Evolutionary conservation across 345 rosid species (phyloP).

Genomic region (Populus alba): DNA sequence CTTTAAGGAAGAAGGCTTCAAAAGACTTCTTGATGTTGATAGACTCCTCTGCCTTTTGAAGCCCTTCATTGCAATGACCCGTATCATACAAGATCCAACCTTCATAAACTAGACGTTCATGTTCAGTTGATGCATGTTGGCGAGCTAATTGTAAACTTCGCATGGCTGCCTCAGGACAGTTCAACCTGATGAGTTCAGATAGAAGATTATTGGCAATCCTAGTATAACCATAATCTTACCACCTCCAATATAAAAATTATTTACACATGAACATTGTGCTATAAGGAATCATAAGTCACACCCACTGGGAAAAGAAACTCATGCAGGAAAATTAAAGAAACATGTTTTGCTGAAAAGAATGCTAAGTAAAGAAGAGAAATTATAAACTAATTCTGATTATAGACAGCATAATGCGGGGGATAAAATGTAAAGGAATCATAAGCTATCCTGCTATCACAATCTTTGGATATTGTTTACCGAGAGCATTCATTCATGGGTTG

Average conservation of each 20-base stretch:
- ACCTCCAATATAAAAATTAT: slow-evolving; percentile 6
- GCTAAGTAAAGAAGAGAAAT: background rate
- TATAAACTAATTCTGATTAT: background rate
- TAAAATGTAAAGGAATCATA: background rate
- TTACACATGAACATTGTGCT: background rate
- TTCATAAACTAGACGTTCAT: slow-evolving; percentile 89
- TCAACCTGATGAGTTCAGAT: slow-evolving; percentile 56
- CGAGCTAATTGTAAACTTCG: slow-evolving; percentile 90
- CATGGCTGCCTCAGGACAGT: slow-evolving; percentile 96
- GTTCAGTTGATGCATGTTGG: slow-evolving; percentile 77
- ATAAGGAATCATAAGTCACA: background rate
- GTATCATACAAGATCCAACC: slow-evolving; percentile 99
- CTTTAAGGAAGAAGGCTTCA: slow-evolving; percentile 98
- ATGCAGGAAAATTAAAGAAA: background rate
- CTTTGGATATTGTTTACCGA: background rate
- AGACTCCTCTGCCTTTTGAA: slow-evolving; percentile 85
- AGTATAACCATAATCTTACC: background rate
- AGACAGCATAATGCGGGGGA: background rate
- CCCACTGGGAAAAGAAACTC: background rate
- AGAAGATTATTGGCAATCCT: background rate
- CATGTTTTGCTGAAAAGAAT: background rate
- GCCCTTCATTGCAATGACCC: slow-evolving; percentile 93
- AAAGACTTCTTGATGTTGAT: slow-evolving; percentile 77
- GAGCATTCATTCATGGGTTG: background rate
- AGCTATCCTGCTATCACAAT: background rate